Conservation (phyloP, 257 asterid genomes). For the Fraxinus anomala region DNA sequence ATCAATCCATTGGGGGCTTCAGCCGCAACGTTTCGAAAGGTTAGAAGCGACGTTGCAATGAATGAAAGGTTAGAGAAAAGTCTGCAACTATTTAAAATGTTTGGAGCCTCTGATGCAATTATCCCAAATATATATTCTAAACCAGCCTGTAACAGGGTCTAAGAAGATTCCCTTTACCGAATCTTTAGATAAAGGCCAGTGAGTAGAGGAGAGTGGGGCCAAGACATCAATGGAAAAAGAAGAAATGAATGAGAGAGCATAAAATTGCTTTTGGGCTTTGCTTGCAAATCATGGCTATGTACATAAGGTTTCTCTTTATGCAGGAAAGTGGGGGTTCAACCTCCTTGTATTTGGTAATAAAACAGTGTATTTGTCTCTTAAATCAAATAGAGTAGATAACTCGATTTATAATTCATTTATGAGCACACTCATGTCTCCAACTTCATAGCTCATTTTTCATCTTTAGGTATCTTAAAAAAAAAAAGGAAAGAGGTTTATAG, state of each 20-base stretch:
- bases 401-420: conserved; percentile 5
- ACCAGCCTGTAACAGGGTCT: not conserved
- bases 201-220: conserved; percentile 27
- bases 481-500: too few species aligned
- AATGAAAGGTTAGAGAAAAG: too few species aligned
- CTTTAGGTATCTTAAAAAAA: too few species aligned
- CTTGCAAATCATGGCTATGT: conserved; percentile 37
- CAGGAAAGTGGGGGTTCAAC: conserved; percentile 33
- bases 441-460: not conserved
- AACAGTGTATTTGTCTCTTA: not conserved
- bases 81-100: too few species aligned
- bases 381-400: not conserved
- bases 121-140: too few species aligned
- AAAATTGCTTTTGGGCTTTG: conserved; percentile 20
- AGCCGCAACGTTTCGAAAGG: too few species aligned
- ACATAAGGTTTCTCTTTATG: conserved; percentile 36
- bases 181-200: not conserved
- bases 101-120: too few species aligned
- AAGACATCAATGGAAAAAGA: conserved; percentile 2
- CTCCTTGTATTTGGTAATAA: conserved; percentile 10
- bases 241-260: not conserved
- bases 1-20: too few species aligned
- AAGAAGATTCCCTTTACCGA: not conserved
- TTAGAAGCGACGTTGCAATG: too few species aligned
- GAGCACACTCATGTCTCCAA: conserved; percentile 9